Evolutionary conservation across 1,139 yeast genomes (phyloP), one percentile per base, ranked within the genome.

Genomic region (Nematodospora anomalae): DNA sequence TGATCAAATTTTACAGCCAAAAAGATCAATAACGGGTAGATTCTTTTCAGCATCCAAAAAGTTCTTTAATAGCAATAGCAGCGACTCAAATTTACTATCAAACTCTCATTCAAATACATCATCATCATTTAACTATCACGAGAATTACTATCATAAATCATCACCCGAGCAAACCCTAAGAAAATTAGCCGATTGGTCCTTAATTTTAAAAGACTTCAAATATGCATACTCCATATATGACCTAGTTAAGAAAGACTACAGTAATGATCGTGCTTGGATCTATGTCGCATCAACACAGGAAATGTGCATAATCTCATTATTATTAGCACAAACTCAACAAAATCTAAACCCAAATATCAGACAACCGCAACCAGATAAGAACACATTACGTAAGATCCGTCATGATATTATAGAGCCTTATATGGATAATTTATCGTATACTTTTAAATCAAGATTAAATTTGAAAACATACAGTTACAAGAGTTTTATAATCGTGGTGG

Each of bases 101-200:
- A 29, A 23, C 20, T 25, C 12, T n/a, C 29, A 26, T 24, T 39
- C 44, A 24, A 41, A 35, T 25, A 32, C 36, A 16, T 30, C 37
- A 9, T 22, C 36, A 11, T 41, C 59, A 4, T 71, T 56, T 45
- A 77, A 78, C 50, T 50, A 67, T 16, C 58, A 57, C n/a, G 71
- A 69, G 22, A 76, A 75, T 25, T 77, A 65, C 43, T 86, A 85
- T 55, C 64, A 73, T 37, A 75, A 76, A 33, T 62, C 79, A 1
- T 71, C 90, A 0, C 76, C 84, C 0, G 97, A 89, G 51, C 87
- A 88, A 49, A 73, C 78, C 32, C 70, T 89, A 23, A 67, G 97
- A 35, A 84, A 85, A 52, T 64, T 92, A 28, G 97, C 95, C 0
- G 98, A 92, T 58, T 88, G 95, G 88, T 80, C 92, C 6, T 77